Percentiles rank a stretch among this genome's conserved stretches.
Evolutionary conservation across 352 stramenopile genomes (phyloP).

Genomic region (Globisporangium irregulare): DNA sequence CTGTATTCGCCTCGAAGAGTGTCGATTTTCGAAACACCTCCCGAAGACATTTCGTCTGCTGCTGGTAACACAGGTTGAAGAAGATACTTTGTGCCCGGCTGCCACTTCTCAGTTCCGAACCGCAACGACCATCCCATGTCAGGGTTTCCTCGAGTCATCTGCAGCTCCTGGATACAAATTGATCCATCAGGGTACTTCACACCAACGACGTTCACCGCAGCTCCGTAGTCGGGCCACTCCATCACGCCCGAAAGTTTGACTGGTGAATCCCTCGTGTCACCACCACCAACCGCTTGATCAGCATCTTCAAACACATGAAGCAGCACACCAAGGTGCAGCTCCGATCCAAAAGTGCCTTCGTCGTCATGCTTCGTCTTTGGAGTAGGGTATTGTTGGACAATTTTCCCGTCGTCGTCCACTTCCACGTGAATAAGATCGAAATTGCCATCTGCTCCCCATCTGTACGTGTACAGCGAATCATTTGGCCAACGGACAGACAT

Average conservation of each 20-base stretch:
- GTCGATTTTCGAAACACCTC: constrained; percentile 20
- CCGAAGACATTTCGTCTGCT: background rate
- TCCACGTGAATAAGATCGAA: constrained; percentile 86
- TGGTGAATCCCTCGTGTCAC: background rate
- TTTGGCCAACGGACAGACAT: constrained; percentile 89
- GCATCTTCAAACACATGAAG: constrained; percentile 56
- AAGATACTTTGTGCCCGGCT: constrained; percentile 82
- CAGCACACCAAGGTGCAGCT: constrained; percentile 77
- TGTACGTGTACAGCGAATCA: constrained; percentile 86
- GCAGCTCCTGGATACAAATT: constrained; percentile 76
- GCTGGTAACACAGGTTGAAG: constrained; percentile 29
- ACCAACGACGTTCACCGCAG: constrained; percentile 67
- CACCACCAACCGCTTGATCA: background rate
- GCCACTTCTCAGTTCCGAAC: constrained; percentile 86
- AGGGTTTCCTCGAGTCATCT: constrained; percentile 74
- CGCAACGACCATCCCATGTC: constrained; percentile 87
- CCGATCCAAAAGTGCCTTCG: constrained; percentile 68
- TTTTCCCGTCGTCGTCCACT: constrained; percentile 74
- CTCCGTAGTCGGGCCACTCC: constrained; percentile 83
- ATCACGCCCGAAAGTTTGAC: constrained; percentile 60
- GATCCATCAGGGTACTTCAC: constrained; percentile 47
- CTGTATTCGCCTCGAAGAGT: constrained; percentile 55
- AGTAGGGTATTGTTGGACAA: constrained; percentile 65
- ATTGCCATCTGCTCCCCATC: constrained; percentile 85
- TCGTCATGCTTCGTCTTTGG: constrained; percentile 71